Percentiles rank a stretch among this genome's conserved stretches.
Conservation (phyloP, 1,284 basidiomycete genomes). For the Trametes pubescens region DNA sequence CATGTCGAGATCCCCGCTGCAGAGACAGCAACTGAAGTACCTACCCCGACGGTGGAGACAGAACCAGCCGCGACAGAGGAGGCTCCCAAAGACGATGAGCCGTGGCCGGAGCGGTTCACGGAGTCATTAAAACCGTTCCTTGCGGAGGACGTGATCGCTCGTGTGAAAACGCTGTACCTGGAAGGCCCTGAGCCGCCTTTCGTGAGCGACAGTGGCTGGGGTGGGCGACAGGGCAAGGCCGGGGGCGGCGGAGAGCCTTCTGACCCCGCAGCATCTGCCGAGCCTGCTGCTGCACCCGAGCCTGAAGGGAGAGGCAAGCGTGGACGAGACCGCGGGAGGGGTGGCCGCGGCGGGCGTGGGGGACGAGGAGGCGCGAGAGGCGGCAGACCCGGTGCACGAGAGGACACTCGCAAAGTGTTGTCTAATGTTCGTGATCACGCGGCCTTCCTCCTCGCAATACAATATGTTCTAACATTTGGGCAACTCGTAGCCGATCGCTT, state of each 20-base stretch:
- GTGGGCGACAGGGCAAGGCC: conserved; percentile 50
- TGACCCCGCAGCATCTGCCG: conserved; percentile 29
- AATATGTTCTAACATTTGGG: conserved; percentile 33
- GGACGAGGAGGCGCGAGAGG: conserved; percentile 51
- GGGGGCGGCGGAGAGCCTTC: conserved; percentile 40
- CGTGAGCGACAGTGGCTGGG: conserved; percentile 75
- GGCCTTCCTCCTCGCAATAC: conserved; percentile 20
- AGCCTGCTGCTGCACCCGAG: conserved; percentile 39
- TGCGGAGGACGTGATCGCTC: conserved; percentile 63
- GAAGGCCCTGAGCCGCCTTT: conserved; percentile 79
- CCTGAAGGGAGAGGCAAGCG: conserved; percentile 46
- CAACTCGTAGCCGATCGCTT: conserved; percentile 72
- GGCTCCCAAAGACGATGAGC: conserved; percentile 42
- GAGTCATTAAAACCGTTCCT: conserved; percentile 67
- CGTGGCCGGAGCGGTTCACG: conserved; percentile 74
- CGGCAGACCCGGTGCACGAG: conserved; percentile 51
- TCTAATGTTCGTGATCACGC: conserved; percentile 70
- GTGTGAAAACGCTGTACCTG: conserved; percentile 75
- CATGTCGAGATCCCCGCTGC: neutral
- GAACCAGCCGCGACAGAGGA: conserved; percentile 5
- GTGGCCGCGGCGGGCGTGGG: conserved; percentile 55
- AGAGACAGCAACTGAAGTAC: neutral
- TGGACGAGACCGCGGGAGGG: conserved; percentile 53
- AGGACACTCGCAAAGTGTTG: conserved; percentile 78
- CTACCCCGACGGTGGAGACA: neutral